Evolutionary conservation across 805 yeast species (phyloP), one percentile per base, ranked within the genome.

Genomic region (Metschnikowia noctiluminum): DNA sequence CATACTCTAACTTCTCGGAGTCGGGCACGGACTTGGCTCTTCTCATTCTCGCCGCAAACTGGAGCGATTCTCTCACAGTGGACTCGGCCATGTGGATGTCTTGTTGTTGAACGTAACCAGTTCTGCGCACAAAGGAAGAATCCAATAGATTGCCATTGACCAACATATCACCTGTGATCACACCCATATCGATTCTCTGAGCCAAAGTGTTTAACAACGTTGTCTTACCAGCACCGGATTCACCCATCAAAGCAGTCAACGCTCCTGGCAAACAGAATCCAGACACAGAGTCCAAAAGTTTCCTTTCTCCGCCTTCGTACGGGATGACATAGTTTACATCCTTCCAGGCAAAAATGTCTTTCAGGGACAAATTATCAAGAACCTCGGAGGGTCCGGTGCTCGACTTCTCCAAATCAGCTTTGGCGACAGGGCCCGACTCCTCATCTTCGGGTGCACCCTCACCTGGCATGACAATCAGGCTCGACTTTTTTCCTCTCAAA

Each of bases 171-270:
- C 85, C 85, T 28, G 82, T 73, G 42, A 81, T 71, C 32, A 77
- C 77, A 63, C 86, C 86, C 64, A 71, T 70, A 36, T 77, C 75
- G 51, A 76, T 71, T 63, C 85, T 69, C 56, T 77, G 79, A 39
- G 83, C 77, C 49, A 79, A 65, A 16, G 74, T 74, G 61, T 80
- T 80, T 55, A 80, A 68, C 46, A 80, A 63, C 10, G 84, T 80
- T 10, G 84, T 80, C 56, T 80, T 80, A 60, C 85, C 84, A 28
- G 83, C 83, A 61, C 84, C 84, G n/a, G 84, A 78, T 42, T 79
- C 82, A 55, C 84, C 84, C 82, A 80, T 78, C 28, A 80, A 62
- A 11, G 85, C 85, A 21, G 84, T 80, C 58, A 80, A 62, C 7
- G 77, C 71, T 40, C 85, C 85, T 2, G 85, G 84, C 34, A 59